Evolutionary conservation across 768 basidiomycete species (phyloP).

Genomic region (Boletus pseudopeckii): DNA sequence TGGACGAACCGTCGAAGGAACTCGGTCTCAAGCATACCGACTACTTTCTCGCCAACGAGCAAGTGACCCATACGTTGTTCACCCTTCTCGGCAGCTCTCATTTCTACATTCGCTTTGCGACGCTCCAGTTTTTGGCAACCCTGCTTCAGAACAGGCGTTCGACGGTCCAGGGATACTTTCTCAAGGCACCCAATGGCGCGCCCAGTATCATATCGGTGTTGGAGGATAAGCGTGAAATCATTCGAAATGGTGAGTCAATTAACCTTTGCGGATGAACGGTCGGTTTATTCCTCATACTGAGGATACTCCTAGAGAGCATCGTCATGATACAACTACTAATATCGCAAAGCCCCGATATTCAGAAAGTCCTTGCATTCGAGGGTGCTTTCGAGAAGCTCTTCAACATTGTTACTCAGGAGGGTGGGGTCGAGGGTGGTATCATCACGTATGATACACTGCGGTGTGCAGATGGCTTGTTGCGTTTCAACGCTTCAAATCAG

Average conservation of each 20-base stretch:
- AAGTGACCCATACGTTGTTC: constrained; percentile 72
- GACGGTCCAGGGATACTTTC: constrained; percentile 84
- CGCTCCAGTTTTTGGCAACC: constrained; percentile 76
- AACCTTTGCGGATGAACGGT: neutral
- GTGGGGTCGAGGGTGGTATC: constrained; percentile 88
- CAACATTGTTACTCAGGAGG: constrained; percentile 80
- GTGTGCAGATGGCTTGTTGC: constrained; percentile 81
- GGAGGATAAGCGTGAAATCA: constrained; percentile 85
- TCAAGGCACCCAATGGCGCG: constrained; percentile 78
- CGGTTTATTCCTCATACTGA: neutral
- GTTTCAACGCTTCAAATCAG: constrained; percentile 94
- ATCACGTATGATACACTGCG: constrained; percentile 82
- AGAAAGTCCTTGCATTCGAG: constrained; percentile 95
- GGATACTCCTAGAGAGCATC: constrained; percentile 62
- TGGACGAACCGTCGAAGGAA: constrained; percentile 55
- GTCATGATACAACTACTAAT: constrained; percentile 77
- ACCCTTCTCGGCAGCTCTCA: constrained; percentile 67
- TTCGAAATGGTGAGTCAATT: constrained; percentile 68
- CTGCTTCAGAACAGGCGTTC: constrained; percentile 81
- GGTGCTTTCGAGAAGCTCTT: constrained; percentile 96
- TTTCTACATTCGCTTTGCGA: constrained; percentile 84
- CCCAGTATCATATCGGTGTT: constrained; percentile 68
- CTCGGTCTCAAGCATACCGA: constrained; percentile 86
- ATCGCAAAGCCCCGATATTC: constrained; percentile 87
- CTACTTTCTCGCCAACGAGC: constrained; percentile 66